A percentile compares a stretch with the other conserved stretches of the same genome.
These are phyloP conservation scores for Xylariaceae sp. DNA, from an alignment of 2,329 filamentous ascomycete species.

Conservation along the genomic window DNA sequence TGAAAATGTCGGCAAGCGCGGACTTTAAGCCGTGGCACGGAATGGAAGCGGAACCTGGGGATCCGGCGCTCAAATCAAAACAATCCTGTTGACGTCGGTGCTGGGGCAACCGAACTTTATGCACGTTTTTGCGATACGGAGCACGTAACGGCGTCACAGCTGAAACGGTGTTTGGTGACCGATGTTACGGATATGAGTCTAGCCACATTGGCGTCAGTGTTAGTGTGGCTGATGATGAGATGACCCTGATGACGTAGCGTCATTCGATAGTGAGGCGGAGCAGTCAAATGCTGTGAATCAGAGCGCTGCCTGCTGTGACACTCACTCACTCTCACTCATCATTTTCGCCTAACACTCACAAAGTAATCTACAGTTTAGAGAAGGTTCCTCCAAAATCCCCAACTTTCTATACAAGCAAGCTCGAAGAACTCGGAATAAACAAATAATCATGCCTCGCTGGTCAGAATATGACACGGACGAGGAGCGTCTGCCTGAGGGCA, in stretches of 20 bases:
- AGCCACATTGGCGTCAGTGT: not conserved
- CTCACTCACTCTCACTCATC: not conserved
- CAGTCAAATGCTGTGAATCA: not conserved
- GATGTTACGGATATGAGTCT: not conserved
- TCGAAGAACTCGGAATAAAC: no score
- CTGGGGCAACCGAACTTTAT: not conserved
- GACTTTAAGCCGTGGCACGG: no score
- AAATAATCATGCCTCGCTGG: constrained; percentile 28
- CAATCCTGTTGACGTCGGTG: not conserved
- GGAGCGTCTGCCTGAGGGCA: constrained; percentile 44
- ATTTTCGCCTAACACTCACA: no score
- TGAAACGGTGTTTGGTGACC: not conserved
- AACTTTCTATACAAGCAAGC: no score
- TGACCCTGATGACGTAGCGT: not conserved
- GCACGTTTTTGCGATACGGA: no score
- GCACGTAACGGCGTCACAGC: not conserved
- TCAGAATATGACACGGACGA: constrained; percentile 37
- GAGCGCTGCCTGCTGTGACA: not conserved
- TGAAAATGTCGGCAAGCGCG: no score
- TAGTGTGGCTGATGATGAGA: not conserved
- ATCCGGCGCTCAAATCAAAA: not conserved
- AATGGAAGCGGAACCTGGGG: no score
- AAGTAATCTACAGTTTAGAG: no score
- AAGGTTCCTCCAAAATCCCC: no score
- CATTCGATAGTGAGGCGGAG: not conserved